Base-by-base conservation (phyloP, 371 early-diverging fungal species). In the Mycotypha africana region DNA sequence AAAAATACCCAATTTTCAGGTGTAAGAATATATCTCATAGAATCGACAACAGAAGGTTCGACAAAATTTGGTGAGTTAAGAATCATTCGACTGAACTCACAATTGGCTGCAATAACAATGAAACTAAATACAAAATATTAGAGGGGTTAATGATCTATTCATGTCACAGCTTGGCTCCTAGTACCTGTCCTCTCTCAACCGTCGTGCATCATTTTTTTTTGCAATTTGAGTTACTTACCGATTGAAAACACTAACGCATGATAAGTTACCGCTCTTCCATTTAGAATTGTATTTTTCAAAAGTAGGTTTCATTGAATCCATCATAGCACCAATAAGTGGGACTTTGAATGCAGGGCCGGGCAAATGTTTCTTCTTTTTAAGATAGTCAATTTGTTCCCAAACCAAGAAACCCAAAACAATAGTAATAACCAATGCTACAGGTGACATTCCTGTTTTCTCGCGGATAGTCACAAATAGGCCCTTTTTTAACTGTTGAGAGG, bases 91-190 rank as follows among this genome's bases (percentile, higher is more conserved):
- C 54, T 54, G 11, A 59, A 45, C 32, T 59, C 60, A 15, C 60
- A 59, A 17, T 55, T 59, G 15, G 60, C 53, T 4, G 60, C 60
- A 24, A 59, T 59, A 19, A 59, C 60, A 47, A 59, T 59, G n/a
- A 59, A 59, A 20, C 60, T 59, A 37, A 33, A 14, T 33, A 15
- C 15, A 11, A n/a, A 33, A 33, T 4, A 11, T 6, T 6, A 28
- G 30, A 33, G n/a, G 15, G 34, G 34, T n/a, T 6, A n/a, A n/a
- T 14, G 34, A 9, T 33, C 30, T 8, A 28, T 8, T 28, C 30
- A 28, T n/a, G n/a, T n/a, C n/a, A n/a, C n/a, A n/a, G n/a, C n/a
- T n/a, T n/a, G n/a, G n/a, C n/a, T n/a, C n/a, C n/a, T n/a, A n/a
- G n/a, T n/a, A n/a, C n/a, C n/a, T 28, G 11, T 28, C 28, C 28